Evolutionary conservation across 2,329 filamentous ascomycete species (phyloP).

Genomic region (Dothideomycetes sp.): DNA sequence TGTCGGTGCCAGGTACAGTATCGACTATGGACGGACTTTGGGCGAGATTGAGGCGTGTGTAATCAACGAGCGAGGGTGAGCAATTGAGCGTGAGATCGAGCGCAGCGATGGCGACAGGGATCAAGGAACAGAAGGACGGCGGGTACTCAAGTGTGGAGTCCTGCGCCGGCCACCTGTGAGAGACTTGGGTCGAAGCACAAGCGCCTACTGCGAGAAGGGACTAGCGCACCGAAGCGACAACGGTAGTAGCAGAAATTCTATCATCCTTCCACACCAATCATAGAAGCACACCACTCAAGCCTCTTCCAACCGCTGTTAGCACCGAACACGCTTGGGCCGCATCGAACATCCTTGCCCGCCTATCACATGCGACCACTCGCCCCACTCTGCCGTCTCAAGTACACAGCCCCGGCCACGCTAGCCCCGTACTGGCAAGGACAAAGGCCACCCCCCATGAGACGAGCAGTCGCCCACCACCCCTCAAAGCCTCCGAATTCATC

Average conservation of each 20-base stretch:
- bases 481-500: too few species aligned
- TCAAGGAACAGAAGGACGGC: not conserved
- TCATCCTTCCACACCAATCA: not conserved
- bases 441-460: too few species aligned
- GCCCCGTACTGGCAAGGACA: not conserved
- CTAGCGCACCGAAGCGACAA: not conserved
- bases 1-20: too few species aligned
- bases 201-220: not conserved
- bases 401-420: not conserved
- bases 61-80: too few species aligned
- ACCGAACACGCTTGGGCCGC: too few species aligned
- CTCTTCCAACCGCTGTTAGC: too few species aligned
- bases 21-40: too few species aligned
- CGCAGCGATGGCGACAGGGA: not conserved
- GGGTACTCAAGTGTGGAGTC: not conserved
- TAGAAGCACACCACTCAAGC: not conserved
- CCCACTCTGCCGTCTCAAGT: not conserved
- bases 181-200: not conserved
- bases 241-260: not conserved
- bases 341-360: not conserved
- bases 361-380: not conserved
- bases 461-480: too few species aligned
- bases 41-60: too few species aligned
- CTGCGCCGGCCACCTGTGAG: not conserved
- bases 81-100: not conserved